Evolutionary conservation across 2,329 filamentous ascomycete genomes (phyloP), one percentile per base, ranked within the genome.

Genomic region (Monilinia fructicola): DNA sequence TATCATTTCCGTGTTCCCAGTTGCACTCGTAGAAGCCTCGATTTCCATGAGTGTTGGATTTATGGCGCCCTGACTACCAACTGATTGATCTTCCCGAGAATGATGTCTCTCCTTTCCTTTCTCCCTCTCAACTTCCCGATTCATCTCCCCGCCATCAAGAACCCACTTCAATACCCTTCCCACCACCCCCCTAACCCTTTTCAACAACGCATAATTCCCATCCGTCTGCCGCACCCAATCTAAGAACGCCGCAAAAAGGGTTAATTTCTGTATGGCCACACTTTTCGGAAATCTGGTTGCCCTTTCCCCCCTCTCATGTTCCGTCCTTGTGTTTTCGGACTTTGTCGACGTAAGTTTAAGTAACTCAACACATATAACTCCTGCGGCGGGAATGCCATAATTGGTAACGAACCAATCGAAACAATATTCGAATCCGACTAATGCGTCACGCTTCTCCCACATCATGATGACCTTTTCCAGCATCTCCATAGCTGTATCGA

Each of bases 221-320:
- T 76, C 73, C 10, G 74, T 75, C 10, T 71, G 71, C 9, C 74
- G 65, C 3, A 75, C 71, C 74, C 74, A 76, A 62, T 75, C 73
- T 12, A 75, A 61, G 56, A 75, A 76, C 2, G 71, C 73, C 12
- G 72, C 72, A 59, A 76, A 75, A 10, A 76, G 64, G 1, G 73
- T 75, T 26, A 75, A 53, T 67, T 73, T 74, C 60, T 75, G 73
- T 42, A 75, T 73, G 5, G 71, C 71, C 14, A 72, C 69, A 10
- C 72, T 73, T 26, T 72, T 73, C 12, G 73, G 70, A 62, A 74
- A 72, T n/a, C 60, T 40, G 5, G 71, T 44, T 12, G 5, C 18
- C 18, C 31, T 54, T 16, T 46, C 16, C 11, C 60, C 18, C 4
- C 10, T 48, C 18, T 44, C 23, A 9, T 18, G 2, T 9, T 16